Conservation (phyloP, 306 rosid species). For the Erythrophleum fordii region DNA sequence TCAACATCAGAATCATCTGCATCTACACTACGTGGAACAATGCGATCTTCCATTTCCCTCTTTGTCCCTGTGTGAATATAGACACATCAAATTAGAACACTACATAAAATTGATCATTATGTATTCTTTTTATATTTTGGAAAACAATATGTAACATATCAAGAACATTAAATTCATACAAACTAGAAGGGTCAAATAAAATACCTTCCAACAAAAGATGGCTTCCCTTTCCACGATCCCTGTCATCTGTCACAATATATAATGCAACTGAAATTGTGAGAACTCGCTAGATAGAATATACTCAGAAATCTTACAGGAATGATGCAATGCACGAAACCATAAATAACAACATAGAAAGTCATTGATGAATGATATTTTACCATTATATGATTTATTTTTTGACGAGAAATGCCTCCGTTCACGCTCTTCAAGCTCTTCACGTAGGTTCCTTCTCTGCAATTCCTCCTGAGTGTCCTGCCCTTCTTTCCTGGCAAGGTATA, state of each 20-base stretch:
- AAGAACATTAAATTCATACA: background rate
- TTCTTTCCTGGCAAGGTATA: conserved; percentile 60
- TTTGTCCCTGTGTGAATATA: conserved; percentile 56
- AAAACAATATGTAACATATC: background rate
- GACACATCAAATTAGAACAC: conserved; percentile 23
- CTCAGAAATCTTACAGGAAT: background rate
- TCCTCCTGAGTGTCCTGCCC: conserved; percentile 93
- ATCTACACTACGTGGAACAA: conserved; percentile 79
- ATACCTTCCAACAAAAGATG: conserved; percentile 84
- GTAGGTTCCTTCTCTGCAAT: conserved; percentile 80
- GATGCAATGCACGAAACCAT: conserved; percentile 5
- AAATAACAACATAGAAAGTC: background rate
- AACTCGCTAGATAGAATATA: background rate
- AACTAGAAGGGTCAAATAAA: background rate
- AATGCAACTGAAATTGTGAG: conserved; percentile 36
- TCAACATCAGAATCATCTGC: conserved; percentile 96
- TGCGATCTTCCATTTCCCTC: conserved; percentile 82
- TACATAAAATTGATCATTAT: background rate
- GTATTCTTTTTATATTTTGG: background rate
- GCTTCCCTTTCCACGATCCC: conserved; percentile 78
- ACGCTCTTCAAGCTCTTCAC: conserved; percentile 91
- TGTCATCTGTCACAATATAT: conserved; percentile 70
- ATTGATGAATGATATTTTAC: conserved; percentile 41
- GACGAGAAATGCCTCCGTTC: conserved; percentile 90
- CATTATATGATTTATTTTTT: conserved; percentile 66